phyloP scores from a whole-genome alignment of 768 basidiomycete species.

The Boletales sp. region DNA sequence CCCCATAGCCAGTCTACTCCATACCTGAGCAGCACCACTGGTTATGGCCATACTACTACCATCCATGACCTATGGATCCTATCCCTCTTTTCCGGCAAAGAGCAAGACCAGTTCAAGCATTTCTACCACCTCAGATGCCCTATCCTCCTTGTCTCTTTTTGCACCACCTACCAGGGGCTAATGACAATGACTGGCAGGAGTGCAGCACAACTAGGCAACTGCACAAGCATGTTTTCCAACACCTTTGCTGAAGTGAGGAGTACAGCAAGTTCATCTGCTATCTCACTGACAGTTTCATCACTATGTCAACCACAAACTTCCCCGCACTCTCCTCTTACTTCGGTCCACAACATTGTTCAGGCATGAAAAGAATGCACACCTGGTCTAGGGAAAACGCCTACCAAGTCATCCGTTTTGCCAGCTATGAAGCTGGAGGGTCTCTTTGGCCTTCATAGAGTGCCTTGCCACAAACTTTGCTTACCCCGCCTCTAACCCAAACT shows the following conservation, averaged over 20 bases:
- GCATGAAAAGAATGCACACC: constrained; percentile 84
- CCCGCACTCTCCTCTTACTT: constrained; percentile 67
- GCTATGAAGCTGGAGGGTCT: constrained; percentile 25
- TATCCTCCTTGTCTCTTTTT: constrained; percentile 41
- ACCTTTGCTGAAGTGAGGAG: constrained; percentile 38
- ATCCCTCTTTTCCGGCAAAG: constrained; percentile 47
- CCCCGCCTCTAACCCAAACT: constrained; percentile 42
- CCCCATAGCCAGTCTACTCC: constrained; percentile 39
- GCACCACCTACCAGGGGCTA: constrained; percentile 44
- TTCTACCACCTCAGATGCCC: constrained; percentile 21
- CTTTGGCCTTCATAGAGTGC: constrained; percentile 33
- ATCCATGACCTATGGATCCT: constrained; percentile 36
- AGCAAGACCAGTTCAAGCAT: constrained; percentile 33
- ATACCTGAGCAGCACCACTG: constrained; percentile 33
- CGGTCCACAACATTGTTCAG: constrained; percentile 74
- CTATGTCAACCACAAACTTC: constrained; percentile 64
- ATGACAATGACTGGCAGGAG: constrained; percentile 16
- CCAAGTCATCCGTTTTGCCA: constrained; percentile 39
- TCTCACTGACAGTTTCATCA: constrained; percentile 44
- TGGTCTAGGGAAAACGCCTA: constrained; percentile 32
- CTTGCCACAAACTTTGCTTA: constrained; percentile 29
- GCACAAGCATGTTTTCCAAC: constrained; percentile 35
- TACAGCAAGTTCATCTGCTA: constrained; percentile 21
- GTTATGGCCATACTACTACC: constrained; percentile 35
- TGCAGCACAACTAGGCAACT: constrained; percentile 34